A percentile compares a stretch with the other conserved stretches of the same genome.
phyloP scores from a whole-genome alignment of 2,329 filamentous ascomycete species.

The Fusarium armeniacum region DNA sequence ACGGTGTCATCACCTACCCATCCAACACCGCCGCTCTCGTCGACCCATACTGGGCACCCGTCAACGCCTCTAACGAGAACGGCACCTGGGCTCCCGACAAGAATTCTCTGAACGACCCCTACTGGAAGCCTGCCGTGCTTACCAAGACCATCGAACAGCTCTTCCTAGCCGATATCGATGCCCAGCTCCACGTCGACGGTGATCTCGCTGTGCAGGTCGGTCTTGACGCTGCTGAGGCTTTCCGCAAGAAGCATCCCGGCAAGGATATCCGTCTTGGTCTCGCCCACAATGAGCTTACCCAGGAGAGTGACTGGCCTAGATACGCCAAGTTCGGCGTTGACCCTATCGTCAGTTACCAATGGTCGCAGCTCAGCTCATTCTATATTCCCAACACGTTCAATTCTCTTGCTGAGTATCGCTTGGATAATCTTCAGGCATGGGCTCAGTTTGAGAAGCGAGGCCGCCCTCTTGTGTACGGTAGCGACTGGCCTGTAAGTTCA shows the following conservation, averaged over 20 bases:
- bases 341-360: conserved; percentile 48
- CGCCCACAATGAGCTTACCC: conserved; percentile 47
- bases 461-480: conserved; percentile 45
- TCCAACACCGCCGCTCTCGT: conserved; percentile 49
- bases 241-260: conserved; percentile 38
- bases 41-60: conserved; percentile 46
- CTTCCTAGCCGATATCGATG: conserved; percentile 43
- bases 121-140: conserved; percentile 47
- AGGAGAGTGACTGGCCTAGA: conserved; percentile 45
- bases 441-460: conserved; percentile 38
- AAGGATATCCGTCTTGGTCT: conserved; percentile 46
- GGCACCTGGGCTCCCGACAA: conserved; percentile 41
- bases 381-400: conserved; percentile 47
- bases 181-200: conserved; percentile 47
- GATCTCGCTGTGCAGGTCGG: conserved; percentile 47
- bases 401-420: conserved; percentile 41
- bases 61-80: conserved; percentile 36
- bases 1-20: conserved; percentile 50
- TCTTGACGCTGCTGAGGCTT: conserved; percentile 45
- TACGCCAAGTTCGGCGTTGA: conserved; percentile 48
- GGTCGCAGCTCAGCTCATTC: conserved; percentile 48
- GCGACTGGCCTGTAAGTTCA: conserved; percentile 49
- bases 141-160: conserved; percentile 44
- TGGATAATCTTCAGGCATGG: conserved; percentile 50
- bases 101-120: conserved; percentile 46